A percentile compares a stretch with the other conserved stretches of the same genome.
Conservation (phyloP, 371 early-diverging fungal species). For the Thermomucor indicae-seudaticae region DNA sequence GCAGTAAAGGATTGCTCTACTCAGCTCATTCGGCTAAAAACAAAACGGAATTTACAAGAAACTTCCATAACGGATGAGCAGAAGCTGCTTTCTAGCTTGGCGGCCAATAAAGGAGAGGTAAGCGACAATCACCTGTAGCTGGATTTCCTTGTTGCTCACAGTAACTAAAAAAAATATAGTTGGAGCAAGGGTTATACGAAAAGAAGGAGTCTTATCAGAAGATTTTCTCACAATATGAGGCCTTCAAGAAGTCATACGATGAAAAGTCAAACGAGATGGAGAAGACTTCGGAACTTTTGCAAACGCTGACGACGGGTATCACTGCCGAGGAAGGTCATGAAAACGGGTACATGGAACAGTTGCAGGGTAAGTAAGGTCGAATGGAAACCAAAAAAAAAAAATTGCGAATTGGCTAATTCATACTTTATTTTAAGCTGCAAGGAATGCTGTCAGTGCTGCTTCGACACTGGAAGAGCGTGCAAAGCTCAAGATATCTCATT, state of each 20-base stretch:
- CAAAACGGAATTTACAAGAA: slow-evolving; percentile 75
- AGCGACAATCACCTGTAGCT: background rate
- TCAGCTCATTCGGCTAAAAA: slow-evolving; percentile 72
- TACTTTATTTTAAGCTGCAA: slow-evolving; percentile 46
- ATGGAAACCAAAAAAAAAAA: background rate
- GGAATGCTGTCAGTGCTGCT: slow-evolving; percentile 50
- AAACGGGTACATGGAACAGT: slow-evolving; percentile 91
- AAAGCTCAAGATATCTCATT: slow-evolving; percentile 64
- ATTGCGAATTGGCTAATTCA: background rate
- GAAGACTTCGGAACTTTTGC: slow-evolving; percentile 80
- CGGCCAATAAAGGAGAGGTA: slow-evolving; percentile 48
- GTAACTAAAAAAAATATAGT: slow-evolving; percentile 19
- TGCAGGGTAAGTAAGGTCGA: slow-evolving; percentile 73
- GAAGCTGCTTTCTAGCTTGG: slow-evolving; percentile 27
- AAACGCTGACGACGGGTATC: slow-evolving; percentile 91
- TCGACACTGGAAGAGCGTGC: slow-evolving; percentile 69
- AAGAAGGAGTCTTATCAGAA: slow-evolving; percentile 46
- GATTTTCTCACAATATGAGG: slow-evolving; percentile 54
- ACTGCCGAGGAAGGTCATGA: slow-evolving; percentile 89
- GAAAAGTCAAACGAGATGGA: slow-evolving; percentile 62
- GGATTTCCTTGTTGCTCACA: background rate
- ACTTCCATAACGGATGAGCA: slow-evolving; percentile 76
- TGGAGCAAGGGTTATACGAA: slow-evolving; percentile 47
- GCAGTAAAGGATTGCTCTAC: slow-evolving; percentile 71
- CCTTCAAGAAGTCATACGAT: slow-evolving; percentile 61